Base-by-base conservation (phyloP, 768 basidiomycete species). In the Hypholoma fasciculare region DNA sequence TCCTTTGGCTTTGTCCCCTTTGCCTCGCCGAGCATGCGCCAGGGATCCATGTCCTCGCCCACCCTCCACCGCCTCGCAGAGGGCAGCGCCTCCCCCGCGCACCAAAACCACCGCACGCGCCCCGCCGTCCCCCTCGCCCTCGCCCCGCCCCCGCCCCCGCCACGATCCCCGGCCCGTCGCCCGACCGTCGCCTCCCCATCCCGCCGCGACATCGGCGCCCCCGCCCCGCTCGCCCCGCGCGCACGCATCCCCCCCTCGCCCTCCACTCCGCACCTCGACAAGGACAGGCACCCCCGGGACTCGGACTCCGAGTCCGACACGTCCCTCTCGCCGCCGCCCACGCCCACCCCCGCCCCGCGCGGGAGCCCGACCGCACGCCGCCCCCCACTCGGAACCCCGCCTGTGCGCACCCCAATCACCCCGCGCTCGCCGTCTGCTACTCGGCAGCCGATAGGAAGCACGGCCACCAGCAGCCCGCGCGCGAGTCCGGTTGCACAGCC, bases 41-140 rank as follows among this genome's bases (percentile, higher is more conserved):
- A 81, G 60, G 90, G 82, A 39, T 89, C 90, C 48, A 79, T 88
- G 77, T 92, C 90, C 56, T 89, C 89, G 19, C 90, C 90, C 53
- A 80, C 86, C 27, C 71, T 92, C 44, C 86, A 14, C 82, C 82
- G 36, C 65, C 76, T 20, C 77, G 77, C 55, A 23, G 23, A 23
- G 23, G 23, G 23, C 78, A 79, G 23, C 76, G 79, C 54, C 61
- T 75, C 52, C 71, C 79, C 61, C 74, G 78, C 62, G 60, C n/a
- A n/a, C n/a, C n/a, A n/a, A n/a, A 38, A 71, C 70, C 27, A 51
- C 67, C 50, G 67, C 65, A 43, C 53, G 72, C 27, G 71, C 71
- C 23, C 65, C 70, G 26, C 65, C 68, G 55, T 61, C 66, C 16
- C 67, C 70, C 44, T 65, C 67, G 4, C 65, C 66, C 2, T 67